Conservation (phyloP, 2,329 filamentous ascomycete species). For the Phaeomoniella chlamydospora region DNA sequence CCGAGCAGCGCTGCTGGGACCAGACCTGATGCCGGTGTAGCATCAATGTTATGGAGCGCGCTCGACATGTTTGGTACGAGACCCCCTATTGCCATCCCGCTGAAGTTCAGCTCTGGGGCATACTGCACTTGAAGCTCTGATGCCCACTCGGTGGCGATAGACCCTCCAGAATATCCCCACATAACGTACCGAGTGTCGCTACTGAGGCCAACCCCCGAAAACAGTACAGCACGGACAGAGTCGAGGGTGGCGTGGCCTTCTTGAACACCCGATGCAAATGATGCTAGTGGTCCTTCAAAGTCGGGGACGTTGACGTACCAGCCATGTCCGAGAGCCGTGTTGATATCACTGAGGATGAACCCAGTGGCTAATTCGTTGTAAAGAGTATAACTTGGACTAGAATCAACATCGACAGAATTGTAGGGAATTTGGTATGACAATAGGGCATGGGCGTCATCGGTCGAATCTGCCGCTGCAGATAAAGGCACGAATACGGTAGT, state of each 20-base stretch:
- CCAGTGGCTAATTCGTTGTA: slow-evolving; percentile 23
- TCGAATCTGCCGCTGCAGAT: no score
- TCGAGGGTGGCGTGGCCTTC: slow-evolving; percentile 30
- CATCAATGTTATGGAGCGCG: slow-evolving; percentile 20
- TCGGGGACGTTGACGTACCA: slow-evolving; percentile 36
- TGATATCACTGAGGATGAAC: no score
- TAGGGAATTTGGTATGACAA: slow-evolving; percentile 28
- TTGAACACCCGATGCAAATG: slow-evolving; percentile 25
- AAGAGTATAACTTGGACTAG: slow-evolving; percentile 14
- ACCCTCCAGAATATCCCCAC: slow-evolving; percentile 44
- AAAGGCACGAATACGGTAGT: slow-evolving; percentile 25
- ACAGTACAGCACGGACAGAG: slow-evolving; percentile 24
- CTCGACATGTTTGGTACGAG: slow-evolving; percentile 26
- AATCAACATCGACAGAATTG: slow-evolving; percentile 14
- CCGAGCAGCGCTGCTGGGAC: slow-evolving; percentile 17
- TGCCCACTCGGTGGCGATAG: slow-evolving; percentile 36
- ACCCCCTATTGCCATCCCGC: slow-evolving; percentile 35
- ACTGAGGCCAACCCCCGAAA: slow-evolving; percentile 15
- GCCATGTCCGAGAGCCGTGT: slow-evolving; percentile 23
- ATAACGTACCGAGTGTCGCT: slow-evolving; percentile 22
- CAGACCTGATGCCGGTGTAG: slow-evolving; percentile 18
- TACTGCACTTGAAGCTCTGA: slow-evolving; percentile 37
- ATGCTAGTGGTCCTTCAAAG: slow-evolving; percentile 27
- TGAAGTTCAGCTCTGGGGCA: slow-evolving; percentile 36
- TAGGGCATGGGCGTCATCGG: slow-evolving; percentile 16